phyloP scores from a whole-genome alignment of 2,329 filamentous ascomycete species.

The Lecanoromycetidae sp. region DNA sequence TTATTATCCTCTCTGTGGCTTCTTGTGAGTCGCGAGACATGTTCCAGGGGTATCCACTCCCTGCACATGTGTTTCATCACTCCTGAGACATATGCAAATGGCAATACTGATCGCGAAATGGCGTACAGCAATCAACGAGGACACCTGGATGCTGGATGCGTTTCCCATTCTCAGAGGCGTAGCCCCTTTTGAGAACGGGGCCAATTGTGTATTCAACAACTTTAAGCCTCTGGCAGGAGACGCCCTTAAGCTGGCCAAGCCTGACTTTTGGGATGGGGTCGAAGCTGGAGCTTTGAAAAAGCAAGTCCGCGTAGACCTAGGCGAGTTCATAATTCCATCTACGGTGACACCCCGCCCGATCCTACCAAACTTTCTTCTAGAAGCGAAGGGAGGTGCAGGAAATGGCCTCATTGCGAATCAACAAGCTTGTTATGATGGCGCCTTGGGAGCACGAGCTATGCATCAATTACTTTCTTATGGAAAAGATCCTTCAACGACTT shows the following conservation, averaged over 20 bases:
- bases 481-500: constrained; percentile 23
- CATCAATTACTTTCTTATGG: constrained; percentile 29
- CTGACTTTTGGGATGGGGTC: constrained; percentile 25
- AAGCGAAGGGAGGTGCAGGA: constrained; percentile 15
- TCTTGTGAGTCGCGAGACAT: too few relatives aligned
- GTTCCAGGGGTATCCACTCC: too few relatives aligned
- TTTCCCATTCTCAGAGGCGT: too few relatives aligned
- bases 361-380: constrained; percentile 20
- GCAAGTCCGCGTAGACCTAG: constrained; percentile 21
- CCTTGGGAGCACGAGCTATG: constrained; percentile 27
- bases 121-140: too few relatives aligned
- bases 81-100: too few relatives aligned
- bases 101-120: too few relatives aligned
- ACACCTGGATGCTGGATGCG: too few relatives aligned
- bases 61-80: too few relatives aligned
- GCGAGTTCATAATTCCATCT: constrained; percentile 24
- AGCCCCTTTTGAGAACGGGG: too few relatives aligned
- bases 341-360: constrained; percentile 20
- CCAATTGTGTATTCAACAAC: constrained; percentile 30
- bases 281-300: constrained; percentile 23
- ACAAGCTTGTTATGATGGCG: constrained; percentile 20
- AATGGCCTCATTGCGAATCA: constrained; percentile 19
- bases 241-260: constrained; percentile 20
- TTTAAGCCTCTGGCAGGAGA: constrained; percentile 28
- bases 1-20: too few relatives aligned